These are phyloP conservation scores for Mycena kentingensis DNA, from an alignment of 768 basidiomycete species.

Conservation along the genomic window DNA sequence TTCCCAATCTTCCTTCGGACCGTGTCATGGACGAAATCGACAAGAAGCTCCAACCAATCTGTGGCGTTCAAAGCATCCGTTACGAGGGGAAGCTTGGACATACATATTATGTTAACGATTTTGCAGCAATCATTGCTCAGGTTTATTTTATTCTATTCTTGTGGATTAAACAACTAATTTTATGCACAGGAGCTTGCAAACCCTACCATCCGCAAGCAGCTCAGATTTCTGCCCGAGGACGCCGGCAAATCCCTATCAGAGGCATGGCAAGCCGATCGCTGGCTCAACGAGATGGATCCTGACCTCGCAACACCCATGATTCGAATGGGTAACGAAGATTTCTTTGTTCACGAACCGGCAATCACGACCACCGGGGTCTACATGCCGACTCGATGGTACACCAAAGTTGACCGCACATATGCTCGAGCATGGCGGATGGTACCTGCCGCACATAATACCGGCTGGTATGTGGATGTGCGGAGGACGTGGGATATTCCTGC, in stretches of 20 bases:
- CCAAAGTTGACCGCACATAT: background rate
- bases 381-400: constrained; percentile 33
- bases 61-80: constrained; percentile 16
- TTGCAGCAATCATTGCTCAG: constrained; percentile 7
- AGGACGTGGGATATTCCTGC: constrained; percentile 13
- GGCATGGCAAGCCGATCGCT: constrained; percentile 28
- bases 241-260: constrained; percentile 23
- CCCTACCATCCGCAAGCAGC: constrained; percentile 30
- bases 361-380: constrained; percentile 19
- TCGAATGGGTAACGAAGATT: constrained; percentile 27
- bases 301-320: constrained; percentile 31
- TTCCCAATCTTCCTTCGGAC: background rate
- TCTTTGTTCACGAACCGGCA: constrained; percentile 32
- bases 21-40: constrained; percentile 2
- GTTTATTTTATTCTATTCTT: no score
- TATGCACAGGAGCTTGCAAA: constrained; percentile 32
- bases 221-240: constrained; percentile 39
- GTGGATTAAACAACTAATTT: no score
- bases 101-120: constrained; percentile 24
- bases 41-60: constrained; percentile 9
- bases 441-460: background rate
- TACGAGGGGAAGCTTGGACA: constrained; percentile 23
- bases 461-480: constrained; percentile 24
- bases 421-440: constrained; percentile 26
- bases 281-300: constrained; percentile 31